phyloP scores from a whole-genome alignment of 2,329 filamentous ascomycete genomes.

The Aspergillus ruber region DNA sequence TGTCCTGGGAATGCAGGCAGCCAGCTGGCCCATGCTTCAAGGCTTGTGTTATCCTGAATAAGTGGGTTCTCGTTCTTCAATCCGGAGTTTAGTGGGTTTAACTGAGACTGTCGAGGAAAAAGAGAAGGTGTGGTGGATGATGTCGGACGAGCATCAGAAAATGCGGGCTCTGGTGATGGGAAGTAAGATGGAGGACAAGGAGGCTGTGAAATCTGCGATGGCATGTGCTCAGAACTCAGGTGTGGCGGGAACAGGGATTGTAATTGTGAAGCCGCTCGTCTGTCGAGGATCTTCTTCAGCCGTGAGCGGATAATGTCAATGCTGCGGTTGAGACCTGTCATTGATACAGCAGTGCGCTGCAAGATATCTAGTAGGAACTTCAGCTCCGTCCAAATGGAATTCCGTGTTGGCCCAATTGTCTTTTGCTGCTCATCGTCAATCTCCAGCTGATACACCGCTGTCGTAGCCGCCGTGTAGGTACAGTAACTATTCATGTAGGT shows the following conservation, averaged over 20 bases:
- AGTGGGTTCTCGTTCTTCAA: conserved; percentile 3
- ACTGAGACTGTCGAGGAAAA: conserved; percentile 1
- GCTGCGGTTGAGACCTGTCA: conserved; percentile 19
- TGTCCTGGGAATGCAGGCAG: conserved; percentile 21
- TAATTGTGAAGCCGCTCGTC: conserved; percentile 5
- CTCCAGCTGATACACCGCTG: conserved; percentile 19
- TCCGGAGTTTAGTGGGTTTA: conserved; percentile 1
- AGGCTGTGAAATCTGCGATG: background rate
- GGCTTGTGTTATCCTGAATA: background rate
- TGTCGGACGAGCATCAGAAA: background rate
- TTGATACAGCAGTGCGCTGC: conserved; percentile 13
- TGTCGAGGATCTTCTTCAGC: conserved; percentile 16
- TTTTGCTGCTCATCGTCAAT: conserved; percentile 5
- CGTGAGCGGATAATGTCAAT: conserved; percentile 20
- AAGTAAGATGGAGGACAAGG: background rate
- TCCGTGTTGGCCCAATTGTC: background rate
- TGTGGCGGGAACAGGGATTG: conserved; percentile 6
- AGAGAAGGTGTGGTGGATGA: background rate
- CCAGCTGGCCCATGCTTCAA: conserved; percentile 5
- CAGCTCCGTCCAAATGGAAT: conserved; percentile 9
- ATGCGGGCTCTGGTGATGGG: background rate
- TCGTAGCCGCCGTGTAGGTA: conserved; percentile 21
- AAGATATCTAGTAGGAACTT: conserved; percentile 17
- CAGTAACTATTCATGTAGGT: conserved; percentile 21
- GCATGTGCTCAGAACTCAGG: background rate